A percentile compares a stretch with the other conserved stretches of the same genome.
These are phyloP conservation scores for Tardiomyces depauwii DNA, from an alignment of 1,139 yeast species.

Conservation along the genomic window DNA sequence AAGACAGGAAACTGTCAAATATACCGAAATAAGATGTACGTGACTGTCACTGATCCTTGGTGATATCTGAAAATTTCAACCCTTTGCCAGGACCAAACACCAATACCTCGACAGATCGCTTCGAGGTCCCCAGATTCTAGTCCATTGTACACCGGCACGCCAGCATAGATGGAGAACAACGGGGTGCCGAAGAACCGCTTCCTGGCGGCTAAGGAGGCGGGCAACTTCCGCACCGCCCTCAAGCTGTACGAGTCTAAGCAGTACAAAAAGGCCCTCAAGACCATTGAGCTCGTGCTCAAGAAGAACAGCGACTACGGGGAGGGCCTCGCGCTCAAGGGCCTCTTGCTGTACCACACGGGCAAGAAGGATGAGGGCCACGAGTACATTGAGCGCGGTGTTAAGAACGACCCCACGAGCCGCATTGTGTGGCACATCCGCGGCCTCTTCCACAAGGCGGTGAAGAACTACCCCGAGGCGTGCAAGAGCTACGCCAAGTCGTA, in stretches of 20 bases:
- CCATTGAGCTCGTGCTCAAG: constrained; percentile 66
- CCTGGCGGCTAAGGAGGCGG: constrained; percentile 43
- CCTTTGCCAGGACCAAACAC: too few relatives aligned
- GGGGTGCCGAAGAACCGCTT: constrained; percentile 15
- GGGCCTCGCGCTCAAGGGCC: constrained; percentile 76
- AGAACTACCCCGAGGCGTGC: constrained; percentile 66
- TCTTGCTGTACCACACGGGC: constrained; percentile 48
- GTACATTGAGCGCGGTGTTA: constrained; percentile 49
- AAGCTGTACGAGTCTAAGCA: constrained; percentile 75
- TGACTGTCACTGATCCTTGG: too few relatives aligned
- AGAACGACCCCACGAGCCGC: constrained; percentile 45
- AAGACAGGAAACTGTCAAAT: too few relatives aligned
- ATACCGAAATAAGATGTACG: too few relatives aligned
- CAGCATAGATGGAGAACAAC: not conserved
- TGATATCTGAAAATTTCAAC: too few relatives aligned
- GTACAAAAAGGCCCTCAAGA: constrained; percentile 74
- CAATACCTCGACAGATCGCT: too few relatives aligned
- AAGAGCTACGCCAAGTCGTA: constrained; percentile 71
- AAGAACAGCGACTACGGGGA: constrained; percentile 71
- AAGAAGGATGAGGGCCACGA: constrained; percentile 50
- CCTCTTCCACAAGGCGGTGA: constrained; percentile 61
- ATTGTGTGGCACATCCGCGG: constrained; percentile 83
- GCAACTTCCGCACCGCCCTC: constrained; percentile 61
- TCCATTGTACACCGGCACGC: too few relatives aligned
- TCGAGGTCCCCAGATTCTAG: too few relatives aligned